Percentiles rank a stretch among this genome's conserved stretches.
These are phyloP conservation scores for Aspergillus texensis DNA, from an alignment of 2,329 filamentous ascomycete genomes.

Conservation along the genomic window DNA sequence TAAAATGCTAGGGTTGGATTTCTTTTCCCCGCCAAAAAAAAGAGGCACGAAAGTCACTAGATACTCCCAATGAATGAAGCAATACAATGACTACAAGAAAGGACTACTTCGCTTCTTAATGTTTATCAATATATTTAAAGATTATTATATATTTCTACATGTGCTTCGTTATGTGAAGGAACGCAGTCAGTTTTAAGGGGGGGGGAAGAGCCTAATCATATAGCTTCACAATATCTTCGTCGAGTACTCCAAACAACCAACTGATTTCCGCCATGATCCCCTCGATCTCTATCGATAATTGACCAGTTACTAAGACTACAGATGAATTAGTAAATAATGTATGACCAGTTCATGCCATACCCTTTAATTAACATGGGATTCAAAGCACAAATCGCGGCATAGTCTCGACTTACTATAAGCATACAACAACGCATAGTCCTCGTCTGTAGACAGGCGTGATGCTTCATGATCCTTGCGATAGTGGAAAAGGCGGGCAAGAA, in stretches of 20 bases:
- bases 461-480: slow-evolving; percentile 71
- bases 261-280: slow-evolving; percentile 60
- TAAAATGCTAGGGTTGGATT: slow-evolving; percentile 18
- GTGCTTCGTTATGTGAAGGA: not conserved
- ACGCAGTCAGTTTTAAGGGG: not conserved
- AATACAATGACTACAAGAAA: not conserved
- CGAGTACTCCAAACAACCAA: slow-evolving; percentile 62
- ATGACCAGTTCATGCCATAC: not conserved
- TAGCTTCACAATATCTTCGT: slow-evolving; percentile 63
- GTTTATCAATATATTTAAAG: not conserved
- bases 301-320: slow-evolving; percentile 63
- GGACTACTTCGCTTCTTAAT: not conserved
- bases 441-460: slow-evolving; percentile 49
- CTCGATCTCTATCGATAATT: slow-evolving; percentile 58
- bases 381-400: not conserved
- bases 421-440: slow-evolving; percentile 88
- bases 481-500: slow-evolving; percentile 84
- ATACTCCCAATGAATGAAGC: not conserved
- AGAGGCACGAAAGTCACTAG: not conserved
- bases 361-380: not conserved
- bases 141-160: not conserved
- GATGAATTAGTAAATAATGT: not conserved
- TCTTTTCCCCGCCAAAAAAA: slow-evolving; percentile 30
- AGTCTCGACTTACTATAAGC: slow-evolving; percentile 68
- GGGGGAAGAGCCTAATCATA: slow-evolving; percentile 28